phyloP scores from a whole-genome alignment of 805 yeast genomes.

The Saturnispora galanensis region DNA sequence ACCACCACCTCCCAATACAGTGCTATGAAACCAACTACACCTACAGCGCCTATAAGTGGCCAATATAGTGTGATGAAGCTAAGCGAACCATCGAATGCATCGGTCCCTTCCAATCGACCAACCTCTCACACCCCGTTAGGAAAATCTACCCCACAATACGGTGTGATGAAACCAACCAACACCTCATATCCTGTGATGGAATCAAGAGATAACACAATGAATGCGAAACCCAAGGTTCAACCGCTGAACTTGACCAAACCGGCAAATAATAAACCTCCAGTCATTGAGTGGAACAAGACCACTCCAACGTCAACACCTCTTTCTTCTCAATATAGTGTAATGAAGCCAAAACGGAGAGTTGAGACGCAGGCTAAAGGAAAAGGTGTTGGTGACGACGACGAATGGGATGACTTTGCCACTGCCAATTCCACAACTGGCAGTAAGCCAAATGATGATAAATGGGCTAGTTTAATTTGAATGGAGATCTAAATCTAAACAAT shows the following conservation, averaged over 20 bases:
- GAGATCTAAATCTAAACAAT: neutral
- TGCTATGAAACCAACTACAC: conserved; percentile 2
- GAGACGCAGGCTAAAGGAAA: neutral
- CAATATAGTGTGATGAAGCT: too few species aligned
- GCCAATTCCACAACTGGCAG: neutral
- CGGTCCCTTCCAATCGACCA: too few species aligned
- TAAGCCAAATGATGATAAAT: neutral
- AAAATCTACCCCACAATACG: too few species aligned
- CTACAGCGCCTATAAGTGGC: neutral
- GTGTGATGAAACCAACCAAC: too few species aligned
- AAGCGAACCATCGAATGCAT: too few species aligned
- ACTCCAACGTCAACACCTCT: neutral
- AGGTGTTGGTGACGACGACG: conserved; percentile 8
- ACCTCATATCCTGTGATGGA: conserved; percentile 1
- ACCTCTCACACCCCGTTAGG: too few species aligned
- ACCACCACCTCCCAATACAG: neutral
- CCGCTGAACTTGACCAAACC: conserved; percentile 1
- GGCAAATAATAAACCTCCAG: neutral
- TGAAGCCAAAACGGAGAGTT: conserved; percentile 8
- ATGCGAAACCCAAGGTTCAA: neutral
- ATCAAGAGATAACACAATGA: neutral
- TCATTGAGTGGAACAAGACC: conserved; percentile 9
- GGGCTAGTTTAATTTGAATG: conserved; percentile 12
- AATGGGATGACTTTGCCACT: conserved; percentile 11
- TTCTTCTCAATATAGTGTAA: neutral